phyloP scores from a whole-genome alignment of 352 stramenopile genomes.

The Plasmopara muralis region DNA sequence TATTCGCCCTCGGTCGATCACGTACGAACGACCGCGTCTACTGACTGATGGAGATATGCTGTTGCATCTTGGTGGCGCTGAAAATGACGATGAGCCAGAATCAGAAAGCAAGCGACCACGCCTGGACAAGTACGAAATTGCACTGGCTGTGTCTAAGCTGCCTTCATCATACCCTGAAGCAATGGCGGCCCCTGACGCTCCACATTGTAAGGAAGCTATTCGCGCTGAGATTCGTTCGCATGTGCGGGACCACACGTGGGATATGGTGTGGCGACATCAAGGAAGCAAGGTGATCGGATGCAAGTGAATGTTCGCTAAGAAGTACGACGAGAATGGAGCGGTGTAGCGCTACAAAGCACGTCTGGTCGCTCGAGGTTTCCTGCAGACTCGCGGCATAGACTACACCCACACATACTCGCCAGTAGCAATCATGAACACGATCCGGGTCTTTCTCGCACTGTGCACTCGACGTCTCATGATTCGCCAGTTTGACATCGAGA shows the following conservation, averaged over 20 bases:
- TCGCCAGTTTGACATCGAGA: conserved; percentile 1
- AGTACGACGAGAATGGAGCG: conserved; percentile 13
- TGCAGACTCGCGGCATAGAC: conserved; percentile 22
- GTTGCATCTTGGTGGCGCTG: neutral
- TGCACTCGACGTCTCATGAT: neutral
- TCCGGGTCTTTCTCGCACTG: conserved; percentile 17
- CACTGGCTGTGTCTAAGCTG: neutral
- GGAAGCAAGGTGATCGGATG: conserved; percentile 3
- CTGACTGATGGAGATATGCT: neutral
- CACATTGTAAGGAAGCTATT: neutral
- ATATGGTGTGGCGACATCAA: conserved; percentile 1
- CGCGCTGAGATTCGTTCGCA: neutral
- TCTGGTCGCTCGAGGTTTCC: conserved; percentile 18
- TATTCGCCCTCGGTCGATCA: neutral
- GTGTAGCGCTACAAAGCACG: conserved; percentile 25
- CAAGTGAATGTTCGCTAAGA: conserved; percentile 18
- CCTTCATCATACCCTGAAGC: neutral
- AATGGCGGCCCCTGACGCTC: neutral
- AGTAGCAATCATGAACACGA: conserved; percentile 16
- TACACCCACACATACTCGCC: conserved; percentile 25
- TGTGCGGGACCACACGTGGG: conserved; percentile 15
- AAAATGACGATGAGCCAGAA: neutral
- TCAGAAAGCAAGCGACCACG: neutral
- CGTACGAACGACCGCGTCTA: neutral
- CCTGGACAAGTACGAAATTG: neutral